Evolutionary conservation across 345 rosid species (phyloP).

Genomic region (Euphorbia peplus): DNA sequence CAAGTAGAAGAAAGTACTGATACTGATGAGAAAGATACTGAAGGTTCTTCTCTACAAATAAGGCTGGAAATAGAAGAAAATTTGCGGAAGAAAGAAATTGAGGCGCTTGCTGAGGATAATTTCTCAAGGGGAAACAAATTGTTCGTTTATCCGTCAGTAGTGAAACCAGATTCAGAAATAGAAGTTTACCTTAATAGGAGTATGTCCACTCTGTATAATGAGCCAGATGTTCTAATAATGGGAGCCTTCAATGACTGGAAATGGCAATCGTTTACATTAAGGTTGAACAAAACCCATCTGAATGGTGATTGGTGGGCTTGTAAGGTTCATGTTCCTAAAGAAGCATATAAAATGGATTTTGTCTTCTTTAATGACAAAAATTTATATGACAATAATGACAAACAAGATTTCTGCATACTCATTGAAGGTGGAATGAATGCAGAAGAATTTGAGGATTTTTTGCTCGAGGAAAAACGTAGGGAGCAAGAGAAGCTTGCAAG

Average conservation of each 20-base stretch:
- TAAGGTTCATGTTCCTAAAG: conserved; percentile 67
- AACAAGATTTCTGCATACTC: conserved; percentile 59
- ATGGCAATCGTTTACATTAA: conserved; percentile 69
- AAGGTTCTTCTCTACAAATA: conserved; percentile 27
- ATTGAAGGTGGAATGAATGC: conserved; percentile 75
- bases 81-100: conserved; percentile 42
- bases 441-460: conserved; percentile 72
- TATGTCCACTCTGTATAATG: conserved; percentile 52
- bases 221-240: conserved; percentile 69
- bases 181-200: conserved; percentile 71
- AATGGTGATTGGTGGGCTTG: conserved; percentile 91
- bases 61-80: conserved; percentile 31
- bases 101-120: conserved; percentile 52
- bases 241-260: conserved; percentile 95
- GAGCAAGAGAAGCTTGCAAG: conserved; percentile 71
- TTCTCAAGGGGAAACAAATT: conserved; percentile 45
- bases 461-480: conserved; percentile 74
- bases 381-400: conserved; percentile 71
- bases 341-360: conserved; percentile 86
- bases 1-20: conserved; percentile 12
- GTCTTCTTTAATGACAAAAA: conserved; percentile 82
- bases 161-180: conserved; percentile 60
- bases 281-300: conserved; percentile 59
- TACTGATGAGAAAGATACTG: conserved; percentile 18
- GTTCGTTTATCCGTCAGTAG: conserved; percentile 61